Percentiles rank a stretch among this genome's conserved stretches.
Conservation (phyloP, 2,329 filamentous ascomycete species). For the Colletotrichum spinosum region DNA sequence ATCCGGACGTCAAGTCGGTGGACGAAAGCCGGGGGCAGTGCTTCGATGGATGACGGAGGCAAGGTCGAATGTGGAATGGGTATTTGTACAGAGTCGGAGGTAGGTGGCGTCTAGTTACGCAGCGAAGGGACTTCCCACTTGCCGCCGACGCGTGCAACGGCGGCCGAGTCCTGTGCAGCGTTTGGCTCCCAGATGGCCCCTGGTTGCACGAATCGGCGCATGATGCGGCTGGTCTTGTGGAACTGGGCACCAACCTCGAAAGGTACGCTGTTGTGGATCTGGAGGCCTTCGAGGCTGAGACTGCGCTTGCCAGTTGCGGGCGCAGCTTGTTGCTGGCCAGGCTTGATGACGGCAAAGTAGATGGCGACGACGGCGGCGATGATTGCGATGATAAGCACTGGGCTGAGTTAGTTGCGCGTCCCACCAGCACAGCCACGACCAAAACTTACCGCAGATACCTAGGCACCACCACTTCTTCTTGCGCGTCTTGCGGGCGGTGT, state of each 20-base stretch:
- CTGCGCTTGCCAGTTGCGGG: conserved; percentile 41
- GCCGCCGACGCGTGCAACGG: conserved; percentile 14
- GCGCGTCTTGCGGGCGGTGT: conserved; percentile 81
- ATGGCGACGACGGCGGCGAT: conserved; percentile 64
- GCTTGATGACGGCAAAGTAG: conserved; percentile 57
- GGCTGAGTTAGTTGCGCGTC: conserved; percentile 25
- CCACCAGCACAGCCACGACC: neutral
- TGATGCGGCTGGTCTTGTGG: conserved; percentile 28
- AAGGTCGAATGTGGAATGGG: conserved; percentile 12
- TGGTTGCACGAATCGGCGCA: conserved; percentile 32
- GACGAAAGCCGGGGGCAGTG: conserved; percentile 2
- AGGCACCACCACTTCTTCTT: conserved; percentile 99
- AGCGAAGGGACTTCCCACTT: conserved; percentile 35
- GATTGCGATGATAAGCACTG: conserved; percentile 65
- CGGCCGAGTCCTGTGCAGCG: conserved; percentile 11
- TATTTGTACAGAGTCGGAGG: conserved; percentile 32
- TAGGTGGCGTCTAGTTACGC: conserved; percentile 14
- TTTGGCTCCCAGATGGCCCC: conserved; percentile 22
- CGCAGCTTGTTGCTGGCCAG: conserved; percentile 38
- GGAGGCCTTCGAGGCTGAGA: conserved; percentile 45
- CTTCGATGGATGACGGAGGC: conserved; percentile 2
- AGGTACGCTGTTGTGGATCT: conserved; percentile 39
- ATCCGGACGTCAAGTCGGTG: conserved; percentile 36
- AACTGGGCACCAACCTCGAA: conserved; percentile 33
- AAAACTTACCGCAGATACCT: conserved; percentile 72